Evolutionary conservation across 2,329 filamentous ascomycete genomes (phyloP), one percentile per base, ranked within the genome.

Genomic region (Lachnellula subtilissima): DNA sequence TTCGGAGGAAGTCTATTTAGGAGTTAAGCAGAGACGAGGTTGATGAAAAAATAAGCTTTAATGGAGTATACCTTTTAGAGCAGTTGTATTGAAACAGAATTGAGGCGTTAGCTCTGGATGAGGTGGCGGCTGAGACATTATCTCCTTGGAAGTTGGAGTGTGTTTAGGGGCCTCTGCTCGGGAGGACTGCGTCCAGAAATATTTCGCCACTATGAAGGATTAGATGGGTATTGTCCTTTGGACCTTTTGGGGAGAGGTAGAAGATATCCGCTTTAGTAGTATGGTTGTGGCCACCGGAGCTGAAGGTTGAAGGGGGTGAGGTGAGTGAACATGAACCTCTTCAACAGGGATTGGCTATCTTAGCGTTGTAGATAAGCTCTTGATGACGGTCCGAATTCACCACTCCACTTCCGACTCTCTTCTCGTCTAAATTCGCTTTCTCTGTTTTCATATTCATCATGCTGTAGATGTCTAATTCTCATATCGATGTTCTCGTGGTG

Each of bases 1-100:
- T 73, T 40, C 91, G 88, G 22, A 99, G 81, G 71, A 99, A 99
- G 71, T 96, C 94, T 96, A 35, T 2, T 48, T 8, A 39, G 3
- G 45, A 11, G 15, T 15, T 62, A 43, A 63, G 47, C 19, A 47
- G 37, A 7, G 12, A 36, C 19, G n/a, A 36, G 11, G 32, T 48
- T 35, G 32, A 56, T 2, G 12, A 28, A 46, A 47, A 25, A 25
- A 36, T 3, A 25, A 32, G 39, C 36, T n/a, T 19, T 36, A 23
- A 48, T 37, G 35, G 43, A 71, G 39, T 40, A 12, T 19, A 89
- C 88, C 88, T 83, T 83, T 78, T 48, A 92, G 74, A 17, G 83
- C 79, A 48, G 80, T 78, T 52, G 85, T 84, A 12, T 86, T 86
- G 71, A 91, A 92, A 72, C 89, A 94, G 67, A 91, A 89, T 70